Conservation (phyloP, 2,329 filamentous ascomycete genomes). For the Zymoseptoria ardabiliae region DNA sequence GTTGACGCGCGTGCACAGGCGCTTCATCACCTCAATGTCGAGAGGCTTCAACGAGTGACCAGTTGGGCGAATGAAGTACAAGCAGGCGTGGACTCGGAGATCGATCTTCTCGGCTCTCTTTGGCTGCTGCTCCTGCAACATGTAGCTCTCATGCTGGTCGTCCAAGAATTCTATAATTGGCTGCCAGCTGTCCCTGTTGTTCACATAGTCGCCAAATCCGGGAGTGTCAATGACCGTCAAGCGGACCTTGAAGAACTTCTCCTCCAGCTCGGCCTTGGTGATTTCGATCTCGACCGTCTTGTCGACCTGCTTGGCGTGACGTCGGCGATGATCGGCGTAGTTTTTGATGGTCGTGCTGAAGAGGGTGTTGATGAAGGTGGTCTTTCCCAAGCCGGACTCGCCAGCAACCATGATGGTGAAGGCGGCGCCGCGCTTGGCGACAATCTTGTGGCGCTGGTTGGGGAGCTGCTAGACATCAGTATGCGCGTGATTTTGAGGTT, state of each 20-base stretch:
- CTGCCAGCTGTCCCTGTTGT: slow-evolving; percentile 99
- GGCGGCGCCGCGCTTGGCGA: slow-evolving; percentile 80
- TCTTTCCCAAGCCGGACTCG: slow-evolving; percentile 97
- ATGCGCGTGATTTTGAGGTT: background rate
- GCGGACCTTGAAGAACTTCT: slow-evolving; percentile 99
- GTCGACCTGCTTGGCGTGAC: slow-evolving; percentile 98
- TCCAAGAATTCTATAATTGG: slow-evolving; percentile 99
- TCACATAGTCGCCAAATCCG: slow-evolving; percentile 98
- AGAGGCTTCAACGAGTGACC: slow-evolving; percentile 97
- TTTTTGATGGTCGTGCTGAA: slow-evolving; percentile 99
- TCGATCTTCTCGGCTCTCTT: slow-evolving; percentile 98
- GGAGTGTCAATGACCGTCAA: slow-evolving; percentile 98
- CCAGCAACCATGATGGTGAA: slow-evolving; percentile 99
- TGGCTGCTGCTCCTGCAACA: slow-evolving; percentile 99
- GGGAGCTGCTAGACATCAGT: slow-evolving; percentile 49
- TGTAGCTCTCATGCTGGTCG: slow-evolving; percentile 99
- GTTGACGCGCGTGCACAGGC: slow-evolving; percentile 95
- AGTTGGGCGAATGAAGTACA: slow-evolving; percentile 98
- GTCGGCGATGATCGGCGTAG: slow-evolving; percentile 99
- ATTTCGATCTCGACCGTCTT: slow-evolving; percentile 99
- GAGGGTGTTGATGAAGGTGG: slow-evolving; percentile 99
- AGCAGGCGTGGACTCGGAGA: slow-evolving; percentile 92
- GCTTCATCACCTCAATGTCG: slow-evolving; percentile 99
- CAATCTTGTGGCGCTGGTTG: slow-evolving; percentile 67
- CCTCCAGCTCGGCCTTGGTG: slow-evolving; percentile 97